Evolutionary conservation across 108 stramenopile species (phyloP), one percentile per base, ranked within the genome.

Genomic region (Cyclotella kingstonii): DNA sequence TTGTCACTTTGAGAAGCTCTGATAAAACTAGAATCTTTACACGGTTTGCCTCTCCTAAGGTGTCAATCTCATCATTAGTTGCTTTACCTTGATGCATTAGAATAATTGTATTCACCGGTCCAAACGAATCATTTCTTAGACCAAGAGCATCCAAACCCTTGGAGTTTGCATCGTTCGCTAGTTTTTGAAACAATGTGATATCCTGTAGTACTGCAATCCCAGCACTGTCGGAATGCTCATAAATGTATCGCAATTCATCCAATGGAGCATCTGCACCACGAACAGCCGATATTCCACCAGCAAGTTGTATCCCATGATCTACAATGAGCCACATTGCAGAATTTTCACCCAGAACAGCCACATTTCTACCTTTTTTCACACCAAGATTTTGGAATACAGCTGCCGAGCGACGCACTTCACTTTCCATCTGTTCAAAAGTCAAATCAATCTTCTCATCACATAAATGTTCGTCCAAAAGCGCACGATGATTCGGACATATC

Each of bases 171-270:
- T 85, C 80, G 21, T 79, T 76, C 19, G 71, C 58, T 46, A 94
- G 53, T 41, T 73, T 80, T 35, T 84, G 55, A 59, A 94, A 56
- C 39, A 94, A 46, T 22, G 65, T 60, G 5, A 83, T 82, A 60
- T 84, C 89, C 48, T 94, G 89, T 68, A 94, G 61, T n/a, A 91
- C 88, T 5, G 60, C 89, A 23, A 91, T 70, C 0, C 78, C 81
- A 23, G 82, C 81, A 49, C 81, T 79, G 47, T 94, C 93, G n/a
- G 84, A 87, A 68, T 94, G 93, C 63, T 94, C 89, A 57, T 94
- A 94, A 47, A 94, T 89, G 45, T 94, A 94, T 44, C 86, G 76
- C 72, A 94, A 65, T 56, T 94, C 93, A 26, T 89, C 89, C 18
- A 80, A 26, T 1, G 89, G 87, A 0, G 93, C 93, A 74, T 94